phyloP scores from a whole-genome alignment of 768 basidiomycete species.

The Naematelia aurantialba region DNA sequence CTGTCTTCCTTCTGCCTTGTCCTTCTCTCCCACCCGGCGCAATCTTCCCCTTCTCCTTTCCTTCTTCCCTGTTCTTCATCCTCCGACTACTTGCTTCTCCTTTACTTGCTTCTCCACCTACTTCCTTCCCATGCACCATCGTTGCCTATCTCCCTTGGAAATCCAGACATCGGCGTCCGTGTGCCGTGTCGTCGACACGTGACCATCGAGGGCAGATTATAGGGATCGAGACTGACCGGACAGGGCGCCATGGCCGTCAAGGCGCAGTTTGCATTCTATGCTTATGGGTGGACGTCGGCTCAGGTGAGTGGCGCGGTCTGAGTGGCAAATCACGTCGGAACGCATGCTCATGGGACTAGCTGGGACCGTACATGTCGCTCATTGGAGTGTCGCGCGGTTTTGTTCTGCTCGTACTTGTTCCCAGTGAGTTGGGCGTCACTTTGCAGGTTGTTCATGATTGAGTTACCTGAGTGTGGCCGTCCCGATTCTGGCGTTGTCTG shows the following conservation, averaged over 20 bases:
- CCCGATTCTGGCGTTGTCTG: too few relatives aligned
- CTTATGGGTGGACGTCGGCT: constrained; percentile 45
- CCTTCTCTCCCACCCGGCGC: too few relatives aligned
- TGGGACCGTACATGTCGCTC: constrained; percentile 47
- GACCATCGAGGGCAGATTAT: constrained; percentile 1
- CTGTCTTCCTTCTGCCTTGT: too few relatives aligned
- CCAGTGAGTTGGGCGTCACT: constrained; percentile 32
- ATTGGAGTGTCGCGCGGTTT: constrained; percentile 30
- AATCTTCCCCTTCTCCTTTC: too few relatives aligned
- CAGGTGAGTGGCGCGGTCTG: constrained; percentile 26
- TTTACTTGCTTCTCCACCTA: too few relatives aligned
- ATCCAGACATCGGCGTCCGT: background rate
- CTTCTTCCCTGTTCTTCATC: too few relatives aligned
- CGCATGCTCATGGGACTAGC: constrained; percentile 16
- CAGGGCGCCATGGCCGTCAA: constrained; percentile 43
- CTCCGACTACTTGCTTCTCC: too few relatives aligned
- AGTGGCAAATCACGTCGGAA: background rate
- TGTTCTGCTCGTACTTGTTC: constrained; percentile 39
- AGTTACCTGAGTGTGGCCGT: too few relatives aligned
- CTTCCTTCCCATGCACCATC: background rate
- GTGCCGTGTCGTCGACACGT: too few relatives aligned
- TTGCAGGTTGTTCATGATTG: too few relatives aligned
- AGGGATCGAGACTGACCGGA: too few relatives aligned
- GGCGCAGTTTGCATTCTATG: constrained; percentile 41
- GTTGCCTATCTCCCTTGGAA: background rate